Evolutionary conservation across 345 rosid genomes (phyloP), one percentile per base, ranked within the genome.

Genomic region (Citrus inodora): DNA sequence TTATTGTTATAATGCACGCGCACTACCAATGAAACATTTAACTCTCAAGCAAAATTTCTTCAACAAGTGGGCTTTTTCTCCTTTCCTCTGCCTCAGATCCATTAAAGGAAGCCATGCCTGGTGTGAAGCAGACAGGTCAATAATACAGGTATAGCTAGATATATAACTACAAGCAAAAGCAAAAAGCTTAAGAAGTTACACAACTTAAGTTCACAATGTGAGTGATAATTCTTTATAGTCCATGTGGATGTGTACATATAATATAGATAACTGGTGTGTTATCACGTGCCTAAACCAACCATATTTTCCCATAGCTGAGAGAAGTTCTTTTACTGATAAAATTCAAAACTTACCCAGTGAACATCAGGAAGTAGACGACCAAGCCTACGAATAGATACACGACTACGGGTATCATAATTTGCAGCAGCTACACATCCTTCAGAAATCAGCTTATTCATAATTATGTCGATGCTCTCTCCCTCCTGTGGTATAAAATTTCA

Each of bases 321-420:
- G 28, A 63, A 75, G 3, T 27, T 62, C 9, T 58, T 74, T 62
- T 19, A 46, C 53, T 6, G 4, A 30, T 25, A 9, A 27, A 46
- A 38, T 61, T 8, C 42, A 55, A 3, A 74, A 87, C 93, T 82
- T 71, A 92, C 98, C 94, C 93, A 92, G 70, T 89, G 89, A 76
- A 91, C 88, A 89, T 89, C 94, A 53, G 98, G 98, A 83, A 93
- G 92, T 81, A 93, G 81, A 78, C 96, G 94, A 73, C 96, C 98
- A 66, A 92, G 96, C 64, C 93, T 84, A 56, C 94, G 85, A 76
- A 92, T 55, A 71, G 94, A 90, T 69, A 90, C 89, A 71, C 89
- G 92, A 67, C 88, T 86, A 77, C 84, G 89, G 58, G 82, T 82
- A 79, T 88, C 85, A 75, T 71, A 90, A 63, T 75, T 88, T 77